phyloP scores from a whole-genome alignment of 1,284 basidiomycete genomes.

The Hemileia vastatrix region DNA sequence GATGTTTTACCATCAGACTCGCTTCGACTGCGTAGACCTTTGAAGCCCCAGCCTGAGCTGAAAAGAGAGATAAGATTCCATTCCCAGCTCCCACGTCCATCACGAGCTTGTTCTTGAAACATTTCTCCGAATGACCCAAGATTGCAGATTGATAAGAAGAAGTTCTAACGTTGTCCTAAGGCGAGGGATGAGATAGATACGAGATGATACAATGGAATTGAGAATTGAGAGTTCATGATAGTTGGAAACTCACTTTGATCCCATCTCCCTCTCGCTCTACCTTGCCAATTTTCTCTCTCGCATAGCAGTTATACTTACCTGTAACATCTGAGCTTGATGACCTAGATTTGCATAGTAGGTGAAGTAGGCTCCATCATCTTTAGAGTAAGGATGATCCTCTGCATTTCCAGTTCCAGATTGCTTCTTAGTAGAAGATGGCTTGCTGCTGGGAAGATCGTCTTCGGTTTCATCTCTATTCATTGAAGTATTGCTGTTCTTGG shows the following conservation, averaged over 20 bases:
- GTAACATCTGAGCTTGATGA: constrained; percentile 41
- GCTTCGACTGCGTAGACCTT: constrained; percentile 40
- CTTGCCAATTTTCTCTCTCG: not conserved
- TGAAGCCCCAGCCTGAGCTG: constrained; percentile 36
- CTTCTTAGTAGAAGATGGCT: not conserved
- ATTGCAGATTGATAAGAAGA: constrained; percentile 38
- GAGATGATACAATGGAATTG: no score
- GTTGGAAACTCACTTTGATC: not conserved
- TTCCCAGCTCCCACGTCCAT: constrained; percentile 41
- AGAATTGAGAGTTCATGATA: no score
- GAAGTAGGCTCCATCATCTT: constrained; percentile 40
- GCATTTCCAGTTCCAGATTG: not conserved
- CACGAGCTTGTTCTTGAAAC: constrained; percentile 31
- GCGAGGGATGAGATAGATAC: no score
- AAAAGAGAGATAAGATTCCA: constrained; percentile 39
- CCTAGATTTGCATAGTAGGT: constrained; percentile 38
- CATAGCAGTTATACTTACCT: constrained; percentile 11
- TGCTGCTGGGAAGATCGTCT: not conserved
- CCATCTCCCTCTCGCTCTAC: not conserved
- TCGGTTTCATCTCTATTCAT: not conserved
- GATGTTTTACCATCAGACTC: constrained; percentile 34
- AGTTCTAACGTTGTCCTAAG: constrained; percentile 35
- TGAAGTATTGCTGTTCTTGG: not conserved
- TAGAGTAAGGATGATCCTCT: constrained; percentile 27
- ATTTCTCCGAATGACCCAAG: constrained; percentile 27